A percentile compares a stretch with the other conserved stretches of the same genome.
phyloP scores from a whole-genome alignment of 768 basidiomycete species.

The Boletus coccyginus region DNA sequence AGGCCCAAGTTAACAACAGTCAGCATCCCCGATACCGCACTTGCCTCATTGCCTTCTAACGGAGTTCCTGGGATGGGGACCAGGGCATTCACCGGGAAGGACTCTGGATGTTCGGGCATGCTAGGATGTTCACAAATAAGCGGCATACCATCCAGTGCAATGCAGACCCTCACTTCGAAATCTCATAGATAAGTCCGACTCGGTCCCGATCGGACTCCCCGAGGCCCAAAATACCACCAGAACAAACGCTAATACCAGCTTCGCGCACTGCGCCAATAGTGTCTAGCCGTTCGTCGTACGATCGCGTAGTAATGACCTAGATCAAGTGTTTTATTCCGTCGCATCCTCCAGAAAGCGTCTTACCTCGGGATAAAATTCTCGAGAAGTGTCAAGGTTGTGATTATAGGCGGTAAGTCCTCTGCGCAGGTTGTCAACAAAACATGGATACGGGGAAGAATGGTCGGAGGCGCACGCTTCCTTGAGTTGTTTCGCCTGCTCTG shows the following conservation, averaged over 20 bases:
- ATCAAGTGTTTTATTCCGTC: constrained; percentile 2
- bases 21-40: neutral
- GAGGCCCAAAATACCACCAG: constrained; percentile 92
- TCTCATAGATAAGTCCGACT: constrained; percentile 91
- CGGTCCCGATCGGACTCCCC: constrained; percentile 90
- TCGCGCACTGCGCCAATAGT: constrained; percentile 90
- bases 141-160: neutral
- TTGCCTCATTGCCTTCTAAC: constrained; percentile 84
- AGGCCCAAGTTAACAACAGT: constrained; percentile 12
- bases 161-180: constrained; percentile 65
- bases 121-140: constrained; percentile 37
- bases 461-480: constrained; percentile 77
- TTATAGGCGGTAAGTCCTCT: constrained; percentile 97
- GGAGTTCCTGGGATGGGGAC: constrained; percentile 96
- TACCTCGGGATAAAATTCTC: constrained; percentile 94
- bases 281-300: constrained; percentile 88
- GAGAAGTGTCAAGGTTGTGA: constrained; percentile 97
- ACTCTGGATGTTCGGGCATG: constrained; percentile 96
- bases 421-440: neutral
- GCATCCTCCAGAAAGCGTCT: constrained; percentile 8
- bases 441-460: neutral
- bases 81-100: constrained; percentile 96
- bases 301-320: constrained; percentile 92
- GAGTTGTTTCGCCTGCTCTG: constrained; percentile 86
- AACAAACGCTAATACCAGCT: constrained; percentile 96